phyloP scores from a whole-genome alignment of 148 eudicot species.

The Amaranthus hypochondriacus region DNA sequence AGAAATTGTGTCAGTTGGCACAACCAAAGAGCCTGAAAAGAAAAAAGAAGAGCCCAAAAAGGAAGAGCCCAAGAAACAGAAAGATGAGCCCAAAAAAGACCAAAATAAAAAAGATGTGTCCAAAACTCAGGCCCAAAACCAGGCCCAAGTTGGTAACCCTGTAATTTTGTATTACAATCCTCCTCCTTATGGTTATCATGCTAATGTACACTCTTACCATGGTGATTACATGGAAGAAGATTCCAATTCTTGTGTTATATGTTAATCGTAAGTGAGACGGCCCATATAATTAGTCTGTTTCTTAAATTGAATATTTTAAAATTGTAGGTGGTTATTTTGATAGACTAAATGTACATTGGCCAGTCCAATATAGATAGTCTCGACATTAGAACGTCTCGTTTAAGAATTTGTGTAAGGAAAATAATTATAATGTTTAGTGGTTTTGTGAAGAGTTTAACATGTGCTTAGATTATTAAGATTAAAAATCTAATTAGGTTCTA shows the following conservation, averaged over 20 bases:
- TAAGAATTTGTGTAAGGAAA: too few relatives aligned
- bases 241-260: slow-evolving; percentile 23
- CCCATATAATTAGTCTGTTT: too few relatives aligned
- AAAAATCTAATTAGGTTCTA: too few relatives aligned
- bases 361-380: too few relatives aligned
- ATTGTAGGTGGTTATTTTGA: too few relatives aligned
- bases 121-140: slow-evolving; percentile 3
- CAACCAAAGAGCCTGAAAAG: slow-evolving; percentile 25
- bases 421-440: background rate
- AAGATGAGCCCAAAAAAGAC: background rate
- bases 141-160: background rate
- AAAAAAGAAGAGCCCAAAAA: slow-evolving; percentile 22
- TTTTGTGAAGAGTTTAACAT: background rate
- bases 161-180: background rate
- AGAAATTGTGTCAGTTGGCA: slow-evolving; percentile 26
- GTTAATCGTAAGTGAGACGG: background rate
- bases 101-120: slow-evolving; percentile 3
- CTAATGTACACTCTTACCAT: background rate
- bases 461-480: too few relatives aligned
- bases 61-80: slow-evolving; percentile 5
- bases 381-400: too few relatives aligned
- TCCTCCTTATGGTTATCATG: background rate
- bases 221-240: slow-evolving; percentile 13
- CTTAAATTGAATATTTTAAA: too few relatives aligned
- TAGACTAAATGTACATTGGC: too few relatives aligned